A percentile compares a stretch with the other conserved stretches of the same genome.
Conservation (phyloP, 495 filamentous ascomycete species). For the Clavariopsis aquatica region DNA sequence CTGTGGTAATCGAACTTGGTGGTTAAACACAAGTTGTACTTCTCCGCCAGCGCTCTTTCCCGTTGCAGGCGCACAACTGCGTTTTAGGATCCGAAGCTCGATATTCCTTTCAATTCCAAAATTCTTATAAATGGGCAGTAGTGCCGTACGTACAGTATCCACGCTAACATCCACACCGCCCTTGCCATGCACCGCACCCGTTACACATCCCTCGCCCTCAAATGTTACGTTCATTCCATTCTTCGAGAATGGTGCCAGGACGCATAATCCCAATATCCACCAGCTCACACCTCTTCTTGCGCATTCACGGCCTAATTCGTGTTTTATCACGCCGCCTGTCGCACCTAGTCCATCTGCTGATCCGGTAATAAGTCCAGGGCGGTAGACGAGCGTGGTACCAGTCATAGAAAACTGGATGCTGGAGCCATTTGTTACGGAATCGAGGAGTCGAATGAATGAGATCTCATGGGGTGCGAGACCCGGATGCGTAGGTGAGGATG, state of each 20-base stretch:
- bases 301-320: slow-evolving; percentile 74
- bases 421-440: slow-evolving; percentile 92
- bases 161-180: slow-evolving; percentile 67
- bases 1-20: slow-evolving; percentile 88
- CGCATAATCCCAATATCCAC: slow-evolving; percentile 83
- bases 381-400: slow-evolving; percentile 86
- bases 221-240: slow-evolving; percentile 83
- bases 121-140: slow-evolving; percentile 83
- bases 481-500: slow-evolving; percentile 76
- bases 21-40: slow-evolving; percentile 87
- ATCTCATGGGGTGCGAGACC: slow-evolving; percentile 91
- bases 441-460: slow-evolving; percentile 92
- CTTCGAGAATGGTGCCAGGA: slow-evolving; percentile 93
- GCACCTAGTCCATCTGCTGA: slow-evolving; percentile 66
- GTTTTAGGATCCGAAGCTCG: slow-evolving; percentile 77
- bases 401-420: slow-evolving; percentile 92
- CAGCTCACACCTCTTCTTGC: slow-evolving; percentile 77
- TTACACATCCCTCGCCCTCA: slow-evolving; percentile 90
- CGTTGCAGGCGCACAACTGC: slow-evolving; percentile 71
- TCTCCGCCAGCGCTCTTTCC: slow-evolving; percentile 84
- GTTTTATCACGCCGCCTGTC: slow-evolving; percentile 69
- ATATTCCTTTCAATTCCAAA: slow-evolving; percentile 88
- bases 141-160: slow-evolving; percentile 89
- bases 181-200: slow-evolving; percentile 51
- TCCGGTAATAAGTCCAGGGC: slow-evolving; percentile 88